Percentiles rank a stretch among this genome's conserved stretches.
These are phyloP conservation scores for Guyanaporus albipodus DNA, from an alignment of 768 basidiomycete genomes.

Conservation along the genomic window DNA sequence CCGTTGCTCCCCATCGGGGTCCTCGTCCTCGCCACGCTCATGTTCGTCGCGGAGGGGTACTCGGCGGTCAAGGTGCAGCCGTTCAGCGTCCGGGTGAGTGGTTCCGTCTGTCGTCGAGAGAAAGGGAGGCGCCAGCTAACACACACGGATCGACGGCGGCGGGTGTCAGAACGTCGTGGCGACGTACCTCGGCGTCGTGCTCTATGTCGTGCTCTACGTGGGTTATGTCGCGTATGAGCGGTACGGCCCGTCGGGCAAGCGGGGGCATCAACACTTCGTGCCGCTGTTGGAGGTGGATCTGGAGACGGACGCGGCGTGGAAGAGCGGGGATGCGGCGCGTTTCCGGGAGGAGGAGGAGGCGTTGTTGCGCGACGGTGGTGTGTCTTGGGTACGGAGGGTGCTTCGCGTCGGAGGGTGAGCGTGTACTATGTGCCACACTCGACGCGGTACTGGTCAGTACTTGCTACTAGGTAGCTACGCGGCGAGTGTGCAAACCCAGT, in stretches of 20 bases:
- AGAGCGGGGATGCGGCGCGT: conserved; percentile 38
- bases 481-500: too few species aligned
- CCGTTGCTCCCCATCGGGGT: conserved; percentile 50
- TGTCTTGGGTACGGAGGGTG: conserved; percentile 3
- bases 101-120: too few species aligned
- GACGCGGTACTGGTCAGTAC: too few species aligned
- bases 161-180: conserved; percentile 52
- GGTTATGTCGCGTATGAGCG: conserved; percentile 43
- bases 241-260: conserved; percentile 24
- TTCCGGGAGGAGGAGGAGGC: conserved; percentile 32
- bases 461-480: too few species aligned
- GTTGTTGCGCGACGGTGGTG: not conserved
- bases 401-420: not conserved
- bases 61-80: conserved; percentile 42
- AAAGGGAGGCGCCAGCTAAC: too few species aligned
- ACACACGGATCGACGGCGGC: too few species aligned
- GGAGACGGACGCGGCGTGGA: conserved; percentile 53
- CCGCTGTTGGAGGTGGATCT: conserved; percentile 45
- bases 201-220: conserved; percentile 43
- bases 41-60: conserved; percentile 57
- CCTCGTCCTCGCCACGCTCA: conserved; percentile 44
- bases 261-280: conserved; percentile 40
- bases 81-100: conserved; percentile 40
- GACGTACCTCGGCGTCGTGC: conserved; percentile 49
- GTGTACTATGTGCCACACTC: too few species aligned